phyloP scores from a whole-genome alignment of 371 early-diverging fungal species.

The Zychaea mexicana region DNA sequence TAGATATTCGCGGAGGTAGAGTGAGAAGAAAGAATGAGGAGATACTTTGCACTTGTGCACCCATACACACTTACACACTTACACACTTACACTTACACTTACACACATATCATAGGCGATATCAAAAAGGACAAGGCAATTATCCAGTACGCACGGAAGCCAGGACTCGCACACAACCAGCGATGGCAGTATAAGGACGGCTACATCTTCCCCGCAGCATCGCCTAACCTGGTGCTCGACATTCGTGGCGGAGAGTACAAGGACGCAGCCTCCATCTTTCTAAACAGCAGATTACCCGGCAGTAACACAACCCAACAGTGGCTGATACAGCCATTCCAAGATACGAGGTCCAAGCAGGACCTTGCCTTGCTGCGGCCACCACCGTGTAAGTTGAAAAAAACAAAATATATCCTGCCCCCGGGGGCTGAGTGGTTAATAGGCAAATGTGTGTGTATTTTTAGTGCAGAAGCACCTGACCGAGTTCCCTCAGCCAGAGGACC shows the following conservation, averaged over 20 bases:
- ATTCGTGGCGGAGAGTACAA: constrained; percentile 45
- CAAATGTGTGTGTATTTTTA: not conserved
- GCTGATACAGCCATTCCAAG: constrained; percentile 46
- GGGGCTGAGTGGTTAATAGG: not conserved
- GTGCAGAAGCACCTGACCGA: constrained; percentile 22
- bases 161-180: constrained; percentile 52
- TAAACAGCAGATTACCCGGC: constrained; percentile 31
- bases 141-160: constrained; percentile 53
- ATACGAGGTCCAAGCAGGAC: constrained; percentile 38
- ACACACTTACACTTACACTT: not conserved
- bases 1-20: constrained; percentile 50
- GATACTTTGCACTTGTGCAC: too few relatives aligned
- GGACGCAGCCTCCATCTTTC: constrained; percentile 34
- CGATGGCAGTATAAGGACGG: constrained; percentile 52
- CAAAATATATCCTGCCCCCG: too few relatives aligned
- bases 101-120: constrained; percentile 16
- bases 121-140: constrained; percentile 43
- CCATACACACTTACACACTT: too few relatives aligned
- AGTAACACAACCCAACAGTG: constrained; percentile 48
- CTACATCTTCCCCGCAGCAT: constrained; percentile 39
- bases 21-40: too few relatives aligned
- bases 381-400: constrained; percentile 25
- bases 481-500: constrained; percentile 42
- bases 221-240: constrained; percentile 45
- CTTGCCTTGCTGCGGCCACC: constrained; percentile 44